Conservation (phyloP, 2,329 filamentous ascomycete species). For the Cercospora brassicicola region DNA sequence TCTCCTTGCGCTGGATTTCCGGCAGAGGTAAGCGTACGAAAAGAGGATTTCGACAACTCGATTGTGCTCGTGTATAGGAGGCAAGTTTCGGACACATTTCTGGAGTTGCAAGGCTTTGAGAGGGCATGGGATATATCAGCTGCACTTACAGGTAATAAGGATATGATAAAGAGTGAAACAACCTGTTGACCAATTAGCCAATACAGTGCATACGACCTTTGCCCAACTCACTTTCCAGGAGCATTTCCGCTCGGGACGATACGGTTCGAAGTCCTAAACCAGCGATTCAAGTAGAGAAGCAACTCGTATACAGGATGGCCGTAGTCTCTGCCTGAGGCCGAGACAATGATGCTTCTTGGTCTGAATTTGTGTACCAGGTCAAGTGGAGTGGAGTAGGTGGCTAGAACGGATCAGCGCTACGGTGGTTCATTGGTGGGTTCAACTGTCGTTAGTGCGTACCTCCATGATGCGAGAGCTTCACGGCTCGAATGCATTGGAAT, state of each 20-base stretch:
- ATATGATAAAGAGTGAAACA: neutral
- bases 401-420: neutral
- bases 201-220: neutral
- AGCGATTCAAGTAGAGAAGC: neutral
- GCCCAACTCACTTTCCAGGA: neutral
- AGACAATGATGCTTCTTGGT: neutral
- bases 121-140: no score
- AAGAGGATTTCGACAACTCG: no score
- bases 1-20: neutral
- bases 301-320: neutral
- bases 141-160: neutral
- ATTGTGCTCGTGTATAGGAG: no score
- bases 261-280: neutral
- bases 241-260: neutral
- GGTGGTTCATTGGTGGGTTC: no score
- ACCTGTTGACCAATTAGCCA: neutral
- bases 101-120: no score
- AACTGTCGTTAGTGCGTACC: neutral
- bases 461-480: neutral
- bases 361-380: neutral
- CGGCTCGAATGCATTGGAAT: neutral
- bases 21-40: neutral
- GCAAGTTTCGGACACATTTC: no score
- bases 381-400: neutral
- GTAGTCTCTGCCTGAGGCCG: neutral